Conservation (phyloP, 352 stramenopile species). For the Phytopythium vexans region DNA sequence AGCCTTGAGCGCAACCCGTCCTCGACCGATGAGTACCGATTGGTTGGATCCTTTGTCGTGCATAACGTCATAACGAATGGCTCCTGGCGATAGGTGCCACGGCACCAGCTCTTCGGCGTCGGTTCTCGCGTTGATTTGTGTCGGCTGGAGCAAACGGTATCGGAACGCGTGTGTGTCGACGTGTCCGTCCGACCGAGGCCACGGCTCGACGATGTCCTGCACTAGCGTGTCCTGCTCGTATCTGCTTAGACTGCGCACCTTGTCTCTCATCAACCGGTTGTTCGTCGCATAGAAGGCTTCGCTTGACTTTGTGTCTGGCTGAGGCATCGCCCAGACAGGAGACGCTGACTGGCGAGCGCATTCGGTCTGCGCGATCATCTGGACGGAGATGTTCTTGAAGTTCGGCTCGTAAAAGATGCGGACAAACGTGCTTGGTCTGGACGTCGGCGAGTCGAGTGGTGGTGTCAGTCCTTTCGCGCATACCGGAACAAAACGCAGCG, state of each 20-base stretch:
- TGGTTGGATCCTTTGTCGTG: conserved; percentile 12
- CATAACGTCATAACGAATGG: conserved; percentile 32
- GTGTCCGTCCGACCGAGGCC: conserved; percentile 12
- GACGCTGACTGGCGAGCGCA: conserved; percentile 10
- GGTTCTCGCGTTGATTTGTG: conserved; percentile 7
- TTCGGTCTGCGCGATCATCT: conserved; percentile 27
- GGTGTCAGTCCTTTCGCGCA: conserved; percentile 1
- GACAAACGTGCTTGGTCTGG: conserved; percentile 22
- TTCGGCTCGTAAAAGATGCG: conserved; percentile 35
- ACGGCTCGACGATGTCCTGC: conserved; percentile 31
- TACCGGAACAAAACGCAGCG: conserved; percentile 29
- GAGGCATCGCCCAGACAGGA: conserved; percentile 16
- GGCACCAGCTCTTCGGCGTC: conserved; percentile 16
- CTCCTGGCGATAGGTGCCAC: conserved; percentile 18
- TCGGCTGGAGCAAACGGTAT: conserved; percentile 26
- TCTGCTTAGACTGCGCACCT: conserved; percentile 15
- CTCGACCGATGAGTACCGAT: conserved; percentile 16
- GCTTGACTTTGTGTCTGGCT: conserved; percentile 4
- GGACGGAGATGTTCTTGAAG: conserved; percentile 32
- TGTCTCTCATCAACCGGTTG: conserved; percentile 18
- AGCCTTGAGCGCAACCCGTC: conserved; percentile 19
- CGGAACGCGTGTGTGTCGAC: conserved; percentile 29
- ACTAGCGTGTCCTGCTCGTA: conserved; percentile 18
- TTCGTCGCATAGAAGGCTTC: conserved; percentile 20
- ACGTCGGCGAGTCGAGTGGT: neutral